A percentile compares a stretch with the other conserved stretches of the same genome.
These are phyloP conservation scores for Panaeolus cyanescens DNA, from an alignment of 768 basidiomycete genomes.

Conservation along the genomic window DNA sequence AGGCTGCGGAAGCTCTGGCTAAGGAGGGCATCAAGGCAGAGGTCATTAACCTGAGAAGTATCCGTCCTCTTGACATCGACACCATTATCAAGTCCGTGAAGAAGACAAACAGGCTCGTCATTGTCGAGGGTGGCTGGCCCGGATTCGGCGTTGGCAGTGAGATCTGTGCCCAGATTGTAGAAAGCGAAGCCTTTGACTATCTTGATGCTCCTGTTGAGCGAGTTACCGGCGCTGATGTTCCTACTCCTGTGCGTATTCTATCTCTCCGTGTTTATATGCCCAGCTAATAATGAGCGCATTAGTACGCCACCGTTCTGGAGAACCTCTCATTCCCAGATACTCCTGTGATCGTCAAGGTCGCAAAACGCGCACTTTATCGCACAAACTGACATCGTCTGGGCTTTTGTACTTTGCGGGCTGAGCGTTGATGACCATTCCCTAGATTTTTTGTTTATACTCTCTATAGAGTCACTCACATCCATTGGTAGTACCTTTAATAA, in stretches of 20 bases:
- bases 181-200: conserved; percentile 98
- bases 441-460: conserved; percentile 22
- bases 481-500: conserved; percentile 31
- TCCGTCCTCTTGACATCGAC: conserved; percentile 96
- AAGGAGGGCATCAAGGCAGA: conserved; percentile 98
- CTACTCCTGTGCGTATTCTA: conserved; percentile 76
- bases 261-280: not conserved
- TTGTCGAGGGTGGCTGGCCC: conserved; percentile 98
- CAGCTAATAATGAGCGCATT: conserved; percentile 3
- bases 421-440: conserved; percentile 17
- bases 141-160: conserved; percentile 98
- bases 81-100: conserved; percentile 97
- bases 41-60: conserved; percentile 95
- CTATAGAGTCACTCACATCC: conserved; percentile 26
- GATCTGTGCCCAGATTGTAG: conserved; percentile 96
- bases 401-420: conserved; percentile 2
- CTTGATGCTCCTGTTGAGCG: conserved; percentile 98
- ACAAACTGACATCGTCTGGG: conserved; percentile 58
- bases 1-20: conserved; percentile 89
- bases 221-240: conserved; percentile 95
- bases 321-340: conserved; percentile 93
- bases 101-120: conserved; percentile 97
- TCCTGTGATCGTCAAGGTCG: conserved; percentile 88
- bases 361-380: conserved; percentile 90
- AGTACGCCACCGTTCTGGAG: conserved; percentile 94